Base-by-base conservation (phyloP, 805 yeast species). In the Starmera caribaea region DNA sequence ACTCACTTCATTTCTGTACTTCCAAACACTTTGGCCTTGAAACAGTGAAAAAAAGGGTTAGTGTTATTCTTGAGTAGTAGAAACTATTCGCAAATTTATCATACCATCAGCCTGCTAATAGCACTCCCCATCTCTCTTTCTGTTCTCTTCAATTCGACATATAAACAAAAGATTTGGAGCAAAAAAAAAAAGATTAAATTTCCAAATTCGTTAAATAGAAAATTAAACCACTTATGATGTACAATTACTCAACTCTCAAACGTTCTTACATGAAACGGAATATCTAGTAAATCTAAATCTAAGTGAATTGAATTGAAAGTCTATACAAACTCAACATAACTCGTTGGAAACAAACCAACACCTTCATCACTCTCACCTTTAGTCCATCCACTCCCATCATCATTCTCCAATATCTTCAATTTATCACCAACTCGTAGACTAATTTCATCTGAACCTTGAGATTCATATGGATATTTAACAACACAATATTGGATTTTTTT, bases 351-450 rank as follows among this genome's bases (percentile, higher is more conserved):
- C 40, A 82, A 55, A 1, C 95, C 95, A 15, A 62, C 65, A 8
- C 45, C 46, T 0, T 90, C 92, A 45, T 76, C 66, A 7, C 81
- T 43, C 54, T 84, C 90, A 11, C 97, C 97, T 48, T 79, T 83
- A 2, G 97, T 89, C 99, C 99, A 92, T 0, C 98, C 98, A 21
- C 26, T 21, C 9, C 87, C 89, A 47, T 81, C 84, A 38, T 81
- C 83, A 38, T 78, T 85, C 26, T 72, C 79, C 1, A 83, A 52
- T 11, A 92, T 71, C 10, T 72, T 69, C 15, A 92, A 74, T 40
- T 67, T 68, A 45, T 90, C 97, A 3, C 96, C 96, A 0, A 73
- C 79, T 8, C 47, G 51, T 16, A 92, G 74, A 16, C 74, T 69
- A 42, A 92, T 58, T 59, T 92, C 98, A 50, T 84, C 90, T 21